A percentile compares a stretch with the other conserved stretches of the same genome.
phyloP scores from a whole-genome alignment of 805 yeast species.

The Hanseniaspora opuntiae region DNA sequence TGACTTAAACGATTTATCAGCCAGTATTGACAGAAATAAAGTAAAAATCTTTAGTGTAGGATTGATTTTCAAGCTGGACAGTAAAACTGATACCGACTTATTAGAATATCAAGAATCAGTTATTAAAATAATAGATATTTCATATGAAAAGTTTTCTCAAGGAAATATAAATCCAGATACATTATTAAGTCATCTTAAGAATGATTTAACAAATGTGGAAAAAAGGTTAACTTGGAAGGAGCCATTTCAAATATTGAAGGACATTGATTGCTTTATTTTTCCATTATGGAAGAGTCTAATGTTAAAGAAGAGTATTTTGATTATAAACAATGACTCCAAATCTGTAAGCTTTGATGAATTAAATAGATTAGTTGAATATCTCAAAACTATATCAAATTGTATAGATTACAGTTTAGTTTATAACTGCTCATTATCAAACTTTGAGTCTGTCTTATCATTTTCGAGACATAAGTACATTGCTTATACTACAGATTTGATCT shows the following conservation, averaged over 20 bases:
- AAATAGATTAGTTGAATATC: slow-evolving; percentile 21
- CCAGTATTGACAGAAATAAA: slow-evolving; percentile 27
- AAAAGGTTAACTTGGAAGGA: background rate
- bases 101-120: slow-evolving; percentile 17
- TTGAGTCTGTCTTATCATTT: background rate
- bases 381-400: slow-evolving; percentile 17
- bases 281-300: slow-evolving; percentile 25
- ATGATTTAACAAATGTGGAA: background rate
- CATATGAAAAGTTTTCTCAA: slow-evolving; percentile 10
- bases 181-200: background rate
- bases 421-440: slow-evolving; percentile 1
- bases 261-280: slow-evolving; percentile 24
- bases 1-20: background rate
- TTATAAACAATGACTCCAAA: slow-evolving; percentile 18
- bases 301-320: slow-evolving; percentile 20
- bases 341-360: slow-evolving; percentile 21
- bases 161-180: background rate
- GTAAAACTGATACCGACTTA: slow-evolving; percentile 15
- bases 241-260: slow-evolving; percentile 9
- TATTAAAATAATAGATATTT: slow-evolving; percentile 11
- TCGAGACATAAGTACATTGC: slow-evolving; percentile 1
- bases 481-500: slow-evolving; percentile 9
- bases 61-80: slow-evolving; percentile 24
- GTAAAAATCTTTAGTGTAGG: slow-evolving; percentile 57
- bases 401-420: background rate